phyloP scores from a whole-genome alignment of 2,329 filamentous ascomycete genomes.

The Alternaria hordeiaustralica region DNA sequence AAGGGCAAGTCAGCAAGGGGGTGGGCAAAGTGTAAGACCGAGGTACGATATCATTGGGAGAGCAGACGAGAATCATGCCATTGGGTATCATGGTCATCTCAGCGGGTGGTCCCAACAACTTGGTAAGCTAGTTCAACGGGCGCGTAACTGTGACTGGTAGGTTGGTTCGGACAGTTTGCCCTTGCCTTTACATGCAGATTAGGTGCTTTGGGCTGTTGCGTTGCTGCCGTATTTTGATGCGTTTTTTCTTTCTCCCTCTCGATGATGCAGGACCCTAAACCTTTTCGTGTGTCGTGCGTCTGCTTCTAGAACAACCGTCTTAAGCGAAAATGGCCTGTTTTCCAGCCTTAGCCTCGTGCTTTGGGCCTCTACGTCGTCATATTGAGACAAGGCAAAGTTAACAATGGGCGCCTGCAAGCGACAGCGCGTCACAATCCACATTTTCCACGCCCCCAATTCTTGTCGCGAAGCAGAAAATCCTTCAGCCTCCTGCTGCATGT shows the following conservation, averaged over 20 bases:
- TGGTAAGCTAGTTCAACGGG: conserved; percentile 2
- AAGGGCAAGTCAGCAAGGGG: not conserved
- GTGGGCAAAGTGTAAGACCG: not conserved
- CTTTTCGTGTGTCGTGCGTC: not conserved
- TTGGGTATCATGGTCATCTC: not conserved
- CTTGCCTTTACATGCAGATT: not conserved
- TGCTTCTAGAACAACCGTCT: not conserved
- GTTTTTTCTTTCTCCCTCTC: not conserved
- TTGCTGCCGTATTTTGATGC: not conserved
- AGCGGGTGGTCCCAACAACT: not conserved
- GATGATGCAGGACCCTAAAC: not conserved
- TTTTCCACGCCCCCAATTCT: not conserved
- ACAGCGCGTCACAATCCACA: not conserved
- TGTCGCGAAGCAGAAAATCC: not conserved
- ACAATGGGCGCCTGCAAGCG: not conserved
- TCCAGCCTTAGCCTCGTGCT: not conserved
- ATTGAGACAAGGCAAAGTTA: not conserved
- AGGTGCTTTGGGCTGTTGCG: not conserved
- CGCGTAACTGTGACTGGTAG: not conserved
- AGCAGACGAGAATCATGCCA: not conserved
- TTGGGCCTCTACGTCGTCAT: not conserved
- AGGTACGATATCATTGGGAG: not conserved
- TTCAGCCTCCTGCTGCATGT: not conserved
- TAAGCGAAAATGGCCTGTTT: conserved; percentile 1
- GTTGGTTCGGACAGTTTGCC: not conserved